phyloP scores from a whole-genome alignment of 768 basidiomycete genomes.

The Lyophyllum decastes region DNA sequence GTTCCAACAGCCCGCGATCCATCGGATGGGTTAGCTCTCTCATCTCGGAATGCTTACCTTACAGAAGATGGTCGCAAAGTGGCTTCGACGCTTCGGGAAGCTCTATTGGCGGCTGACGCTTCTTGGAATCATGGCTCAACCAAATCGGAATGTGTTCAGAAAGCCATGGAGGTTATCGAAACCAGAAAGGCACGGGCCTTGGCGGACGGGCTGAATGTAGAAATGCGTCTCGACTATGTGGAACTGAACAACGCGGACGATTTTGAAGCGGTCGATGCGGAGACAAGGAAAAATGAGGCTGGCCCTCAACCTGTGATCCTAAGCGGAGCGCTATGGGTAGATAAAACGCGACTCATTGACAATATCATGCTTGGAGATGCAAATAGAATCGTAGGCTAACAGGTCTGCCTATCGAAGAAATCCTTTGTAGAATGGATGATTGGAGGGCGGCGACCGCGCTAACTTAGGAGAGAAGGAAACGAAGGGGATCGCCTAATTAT shows the following conservation, averaged over 20 bases:
- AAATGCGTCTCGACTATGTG: slow-evolving; percentile 79
- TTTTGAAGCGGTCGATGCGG: slow-evolving; percentile 60
- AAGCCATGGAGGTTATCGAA: slow-evolving; percentile 44
- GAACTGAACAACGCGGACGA: slow-evolving; percentile 83
- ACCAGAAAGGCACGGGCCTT: slow-evolving; percentile 28
- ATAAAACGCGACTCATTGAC: slow-evolving; percentile 89
- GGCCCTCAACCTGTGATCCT: slow-evolving; percentile 54
- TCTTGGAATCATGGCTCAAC: slow-evolving; percentile 56
- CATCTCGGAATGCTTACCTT: slow-evolving; percentile 89
- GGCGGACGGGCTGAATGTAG: slow-evolving; percentile 39
- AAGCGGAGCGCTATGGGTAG: slow-evolving; percentile 87
- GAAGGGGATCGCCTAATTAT: no score
- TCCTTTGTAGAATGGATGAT: no score
- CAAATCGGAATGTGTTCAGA: slow-evolving; percentile 49
- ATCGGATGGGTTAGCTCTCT: slow-evolving; percentile 74
- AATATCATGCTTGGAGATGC: slow-evolving; percentile 77
- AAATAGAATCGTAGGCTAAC: slow-evolving; percentile 33
- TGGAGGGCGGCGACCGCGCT: no score
- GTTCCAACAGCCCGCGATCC: slow-evolving; percentile 80
- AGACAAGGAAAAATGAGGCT: slow-evolving; percentile 25
- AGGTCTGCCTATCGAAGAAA: neutral
- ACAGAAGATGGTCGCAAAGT: slow-evolving; percentile 58
- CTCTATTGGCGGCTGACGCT: slow-evolving; percentile 57
- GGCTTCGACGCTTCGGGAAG: slow-evolving; percentile 70
- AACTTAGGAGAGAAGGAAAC: neutral